Percentiles rank a stretch among this genome's conserved stretches.
These are phyloP conservation scores for Saccharomyces uvarum DNA, from an alignment of 1,139 yeast species.

Conservation along the genomic window DNA sequence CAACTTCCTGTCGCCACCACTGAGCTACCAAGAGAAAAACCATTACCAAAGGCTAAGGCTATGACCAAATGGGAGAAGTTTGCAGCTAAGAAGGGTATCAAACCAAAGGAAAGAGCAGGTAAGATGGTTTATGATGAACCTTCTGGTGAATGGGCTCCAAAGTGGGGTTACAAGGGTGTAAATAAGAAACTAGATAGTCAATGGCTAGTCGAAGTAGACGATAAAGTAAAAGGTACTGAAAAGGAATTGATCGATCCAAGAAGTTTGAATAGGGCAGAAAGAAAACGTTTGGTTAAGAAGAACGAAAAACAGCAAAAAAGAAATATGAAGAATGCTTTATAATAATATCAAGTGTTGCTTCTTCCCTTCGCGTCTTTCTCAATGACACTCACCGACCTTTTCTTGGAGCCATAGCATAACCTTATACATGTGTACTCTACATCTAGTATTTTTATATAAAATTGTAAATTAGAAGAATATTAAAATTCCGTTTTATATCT, in stretches of 20 bases:
- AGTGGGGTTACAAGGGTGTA: conserved; percentile 96
- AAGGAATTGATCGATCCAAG: conserved; percentile 85
- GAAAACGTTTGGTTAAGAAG: conserved; percentile 79
- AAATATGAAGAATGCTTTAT: conserved; percentile 44
- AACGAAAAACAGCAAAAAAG: conserved; percentile 82
- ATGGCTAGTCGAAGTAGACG: conserved; percentile 94
- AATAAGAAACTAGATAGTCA: conserved; percentile 82
- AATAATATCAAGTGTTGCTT: background rate
- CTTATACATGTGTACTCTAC: background rate
- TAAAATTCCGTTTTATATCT: background rate
- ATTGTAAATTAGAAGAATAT: background rate
- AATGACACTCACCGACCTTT: background rate
- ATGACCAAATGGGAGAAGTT: conserved; percentile 95
- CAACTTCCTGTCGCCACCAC: conserved; percentile 81
- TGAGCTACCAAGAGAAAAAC: conserved; percentile 86
- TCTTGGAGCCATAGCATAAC: background rate
- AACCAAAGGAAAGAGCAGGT: conserved; percentile 83
- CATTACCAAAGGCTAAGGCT: conserved; percentile 86
- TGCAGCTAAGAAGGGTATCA: conserved; percentile 92
- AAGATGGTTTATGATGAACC: conserved; percentile 88
- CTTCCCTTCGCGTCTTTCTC: background rate
- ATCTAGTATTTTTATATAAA: background rate
- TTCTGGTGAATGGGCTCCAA: conserved; percentile 90
- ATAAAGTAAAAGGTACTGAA: conserved; percentile 53
- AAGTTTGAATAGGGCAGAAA: conserved; percentile 66